phyloP scores from a whole-genome alignment of 176 grass and related monocot genomes.

The Luzula sylvatica region DNA sequence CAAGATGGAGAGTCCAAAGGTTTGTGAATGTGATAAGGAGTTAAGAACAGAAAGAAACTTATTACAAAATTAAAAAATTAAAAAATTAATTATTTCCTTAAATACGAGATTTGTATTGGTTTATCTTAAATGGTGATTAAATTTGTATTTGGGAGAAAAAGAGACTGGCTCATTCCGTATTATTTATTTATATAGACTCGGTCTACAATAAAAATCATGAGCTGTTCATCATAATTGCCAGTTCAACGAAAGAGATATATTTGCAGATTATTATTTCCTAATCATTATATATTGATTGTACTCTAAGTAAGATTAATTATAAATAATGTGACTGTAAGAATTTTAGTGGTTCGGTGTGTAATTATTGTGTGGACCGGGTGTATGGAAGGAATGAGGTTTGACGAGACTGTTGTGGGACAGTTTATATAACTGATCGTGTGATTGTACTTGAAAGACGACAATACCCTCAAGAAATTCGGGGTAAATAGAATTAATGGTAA shows the following conservation, averaged over 20 bases:
- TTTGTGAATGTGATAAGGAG: slow-evolving; percentile 2
- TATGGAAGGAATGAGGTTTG: neutral
- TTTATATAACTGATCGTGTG: slow-evolving; percentile 13
- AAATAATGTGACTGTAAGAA: neutral
- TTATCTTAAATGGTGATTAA: too few species aligned
- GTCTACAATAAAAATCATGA: neutral
- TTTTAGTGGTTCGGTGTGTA: neutral
- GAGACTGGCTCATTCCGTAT: slow-evolving; percentile 12
- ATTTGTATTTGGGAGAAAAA: neutral
- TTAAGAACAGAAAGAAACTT: slow-evolving; percentile 21
- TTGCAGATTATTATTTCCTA: too few species aligned
- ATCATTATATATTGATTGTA: too few species aligned
- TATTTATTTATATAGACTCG: neutral
- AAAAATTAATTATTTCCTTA: neutral
- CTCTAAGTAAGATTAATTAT: too few species aligned
- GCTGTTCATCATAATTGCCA: too few species aligned
- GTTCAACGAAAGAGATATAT: too few species aligned
- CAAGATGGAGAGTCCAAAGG: neutral
- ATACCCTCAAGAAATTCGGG: neutral
- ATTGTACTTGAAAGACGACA: slow-evolving; percentile 13
- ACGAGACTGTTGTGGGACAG: neutral
- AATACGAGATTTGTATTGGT: neutral
- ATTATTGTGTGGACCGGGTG: slow-evolving; percentile 10
- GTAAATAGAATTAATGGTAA: neutral
- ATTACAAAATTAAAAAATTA: neutral